Evolutionary conservation across 345 rosid genomes (phyloP), one percentile per base, ranked within the genome.

Genomic region (Brassica rapa): DNA sequence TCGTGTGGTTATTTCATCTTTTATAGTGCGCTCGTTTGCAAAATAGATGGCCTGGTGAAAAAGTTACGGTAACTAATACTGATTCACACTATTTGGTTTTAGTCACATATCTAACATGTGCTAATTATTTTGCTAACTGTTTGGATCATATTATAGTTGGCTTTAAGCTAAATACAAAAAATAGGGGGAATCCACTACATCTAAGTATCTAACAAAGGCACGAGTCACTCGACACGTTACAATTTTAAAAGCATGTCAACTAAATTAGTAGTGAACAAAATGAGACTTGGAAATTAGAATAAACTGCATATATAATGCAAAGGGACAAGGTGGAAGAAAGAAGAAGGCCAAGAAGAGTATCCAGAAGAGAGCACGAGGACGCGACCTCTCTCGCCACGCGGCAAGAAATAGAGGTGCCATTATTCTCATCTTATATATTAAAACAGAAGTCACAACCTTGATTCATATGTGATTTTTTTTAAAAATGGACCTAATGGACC

Each of bases 341-440:
- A 41, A 41, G 51, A 43, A 77, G 66, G 53, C 68, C 68, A 68
- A 68, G 23, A 68, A 39, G 80, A 76, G 68, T 61, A 46, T 43
- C 24, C 43, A 59, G 10, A 43, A 62, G 11, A 8, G 32, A 33
- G 70, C 67, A 69, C 41, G 73, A 66, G 62, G 43, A 72, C 68
- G 39, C 37, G 68, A 29, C 72, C 71, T 71, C 80, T 59, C 64
- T 63, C 5, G 81, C 46, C 63, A 78, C 73, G 68, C 82, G 82
- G 82, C 77, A 41, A 66, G 21, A 43, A 21, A 76, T 14, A 66
- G 67, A 65, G 12, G 19, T 27, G 30, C 51, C 60, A 39, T 10
- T 39, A n/a, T 65, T 77, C 39, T n/a, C n/a, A n/a, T n/a, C n/a
- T n/a, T n/a, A n/a, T n/a, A n/a, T n/a, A n/a, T n/a, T n/a, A n/a